Conservation (phyloP, 208 protist genomes). For the Leishmania martiniquensis region DNA sequence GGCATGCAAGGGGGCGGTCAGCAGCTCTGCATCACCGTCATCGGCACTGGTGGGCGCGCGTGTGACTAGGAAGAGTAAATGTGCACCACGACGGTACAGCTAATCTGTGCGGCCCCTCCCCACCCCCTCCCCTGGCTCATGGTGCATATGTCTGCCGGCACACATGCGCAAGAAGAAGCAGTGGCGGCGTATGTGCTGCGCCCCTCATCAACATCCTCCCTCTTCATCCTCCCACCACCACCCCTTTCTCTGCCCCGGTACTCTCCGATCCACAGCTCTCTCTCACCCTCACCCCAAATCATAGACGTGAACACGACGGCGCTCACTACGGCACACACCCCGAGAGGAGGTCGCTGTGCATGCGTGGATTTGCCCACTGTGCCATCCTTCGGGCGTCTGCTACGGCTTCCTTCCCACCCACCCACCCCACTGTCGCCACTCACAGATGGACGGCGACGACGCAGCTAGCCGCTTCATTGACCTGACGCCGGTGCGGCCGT, state of each 20-base stretch:
- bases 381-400: neutral
- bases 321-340: constrained; percentile 1
- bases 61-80: neutral
- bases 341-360: neutral
- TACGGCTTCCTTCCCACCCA: neutral
- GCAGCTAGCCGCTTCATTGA: constrained; percentile 35
- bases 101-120: neutral
- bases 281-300: neutral
- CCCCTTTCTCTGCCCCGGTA: too few relatives aligned
- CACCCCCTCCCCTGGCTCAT: neutral
- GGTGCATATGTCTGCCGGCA: too few relatives aligned
- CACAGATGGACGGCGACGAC: constrained; percentile 45
- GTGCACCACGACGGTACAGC: neutral
- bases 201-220: too few relatives aligned
- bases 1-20: neutral
- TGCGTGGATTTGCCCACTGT: neutral
- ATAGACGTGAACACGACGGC: neutral
- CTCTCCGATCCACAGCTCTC: too few relatives aligned
- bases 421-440: neutral
- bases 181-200: neutral
- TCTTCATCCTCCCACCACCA: neutral
- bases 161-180: too few relatives aligned
- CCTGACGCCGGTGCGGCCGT: constrained; percentile 58
- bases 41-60: neutral
- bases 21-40: neutral